Evolutionary conservation across 2,329 filamentous ascomycete species (phyloP).

Genomic region (Monilinia fructigena): DNA sequence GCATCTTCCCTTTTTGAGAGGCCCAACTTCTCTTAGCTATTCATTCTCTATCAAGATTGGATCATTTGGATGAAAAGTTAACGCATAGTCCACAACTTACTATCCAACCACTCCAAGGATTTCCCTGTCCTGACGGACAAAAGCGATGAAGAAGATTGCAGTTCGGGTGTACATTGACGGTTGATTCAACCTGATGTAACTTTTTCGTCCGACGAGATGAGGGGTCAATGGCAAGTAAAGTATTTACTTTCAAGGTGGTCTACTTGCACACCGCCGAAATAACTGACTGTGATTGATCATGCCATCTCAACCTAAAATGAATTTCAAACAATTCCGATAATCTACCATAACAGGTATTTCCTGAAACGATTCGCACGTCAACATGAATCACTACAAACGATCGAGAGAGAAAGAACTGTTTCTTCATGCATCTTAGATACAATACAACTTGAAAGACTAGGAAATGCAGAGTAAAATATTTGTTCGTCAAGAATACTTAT

Average conservation of each 20-base stretch:
- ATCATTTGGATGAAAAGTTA: slow-evolving; percentile 2
- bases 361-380: neutral
- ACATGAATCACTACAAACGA: neutral
- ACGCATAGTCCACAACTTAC: neutral
- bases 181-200: neutral
- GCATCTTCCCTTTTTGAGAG: slow-evolving; percentile 4
- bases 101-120: neutral
- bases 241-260: neutral
- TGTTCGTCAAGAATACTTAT: neutral
- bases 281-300: neutral
- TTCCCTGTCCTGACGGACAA: slow-evolving; percentile 4
- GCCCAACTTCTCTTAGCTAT: neutral
- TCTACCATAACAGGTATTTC: neutral
- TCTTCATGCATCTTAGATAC: neutral
- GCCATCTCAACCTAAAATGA: neutral
- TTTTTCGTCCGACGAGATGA: slow-evolving; percentile 10
- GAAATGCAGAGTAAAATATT: neutral
- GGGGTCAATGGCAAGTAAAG: neutral
- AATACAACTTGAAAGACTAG: neutral
- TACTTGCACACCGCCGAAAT: slow-evolving; percentile 19
- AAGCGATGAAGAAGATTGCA: neutral
- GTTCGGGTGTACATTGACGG: neutral
- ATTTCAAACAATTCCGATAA: slow-evolving; percentile 3
- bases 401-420: neutral
- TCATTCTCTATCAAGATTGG: neutral